These are phyloP conservation scores for Clarkia xantiana DNA, from an alignment of 345 rosid genomes.

Conservation along the genomic window DNA sequence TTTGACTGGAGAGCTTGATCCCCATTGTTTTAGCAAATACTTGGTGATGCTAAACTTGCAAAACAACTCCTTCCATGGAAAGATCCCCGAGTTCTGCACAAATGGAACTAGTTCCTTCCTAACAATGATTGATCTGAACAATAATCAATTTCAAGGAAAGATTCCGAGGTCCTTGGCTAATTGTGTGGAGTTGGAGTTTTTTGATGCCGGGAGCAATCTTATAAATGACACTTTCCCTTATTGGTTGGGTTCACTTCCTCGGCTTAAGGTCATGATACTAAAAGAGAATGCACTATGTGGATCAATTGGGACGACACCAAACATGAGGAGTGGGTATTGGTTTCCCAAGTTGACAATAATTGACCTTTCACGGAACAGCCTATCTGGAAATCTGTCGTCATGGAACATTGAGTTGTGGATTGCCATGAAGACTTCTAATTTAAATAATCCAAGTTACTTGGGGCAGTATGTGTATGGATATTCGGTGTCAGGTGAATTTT, in stretches of 20 bases:
- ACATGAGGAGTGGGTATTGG: too few species aligned
- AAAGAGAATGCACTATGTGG: constrained; percentile 5
- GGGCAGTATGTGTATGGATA: too few species aligned
- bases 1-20: constrained; percentile 10
- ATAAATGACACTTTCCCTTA: constrained; percentile 1
- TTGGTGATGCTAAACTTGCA: neutral
- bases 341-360: neutral
- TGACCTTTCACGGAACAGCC: neutral
- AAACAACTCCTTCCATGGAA: constrained; percentile 12
- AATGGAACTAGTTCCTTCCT: neutral
- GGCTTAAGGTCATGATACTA: constrained; percentile 5
- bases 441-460: too few species aligned
- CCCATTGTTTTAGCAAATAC: constrained; percentile 16
- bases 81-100: constrained; percentile 4
- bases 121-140: constrained; percentile 9
- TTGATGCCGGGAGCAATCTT: neutral
- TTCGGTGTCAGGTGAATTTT: too few species aligned
- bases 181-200: neutral
- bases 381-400: neutral
- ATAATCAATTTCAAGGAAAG: constrained; percentile 6
- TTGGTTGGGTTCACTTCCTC: constrained; percentile 8
- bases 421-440: neutral
- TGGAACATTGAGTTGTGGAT: neutral
- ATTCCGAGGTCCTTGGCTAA: constrained; percentile 7
- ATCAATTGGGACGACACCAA: neutral